Conservation (phyloP, 2,329 filamentous ascomycete genomes). For the Fusarium longipes region DNA sequence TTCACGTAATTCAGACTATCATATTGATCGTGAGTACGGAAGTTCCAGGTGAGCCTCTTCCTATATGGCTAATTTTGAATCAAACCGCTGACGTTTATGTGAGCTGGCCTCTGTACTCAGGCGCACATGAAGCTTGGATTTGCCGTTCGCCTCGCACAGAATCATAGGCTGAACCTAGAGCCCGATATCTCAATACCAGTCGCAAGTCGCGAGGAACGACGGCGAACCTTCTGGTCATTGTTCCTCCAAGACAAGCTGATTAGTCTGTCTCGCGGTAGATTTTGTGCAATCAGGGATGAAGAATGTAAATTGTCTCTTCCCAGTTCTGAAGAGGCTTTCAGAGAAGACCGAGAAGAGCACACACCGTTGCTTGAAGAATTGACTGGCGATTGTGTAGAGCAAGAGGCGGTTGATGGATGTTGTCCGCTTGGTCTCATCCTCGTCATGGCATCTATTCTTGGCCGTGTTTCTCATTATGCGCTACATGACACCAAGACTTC, state of each 20-base stretch:
- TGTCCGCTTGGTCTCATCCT: slow-evolving; percentile 2
- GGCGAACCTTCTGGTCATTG: slow-evolving; percentile 11
- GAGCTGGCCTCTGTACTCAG: slow-evolving; percentile 14
- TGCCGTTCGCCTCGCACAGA: slow-evolving; percentile 13
- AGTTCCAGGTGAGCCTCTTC: background rate
- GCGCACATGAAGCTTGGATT: slow-evolving; percentile 26
- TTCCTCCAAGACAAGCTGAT: slow-evolving; percentile 12
- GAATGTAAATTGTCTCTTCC: slow-evolving; percentile 10
- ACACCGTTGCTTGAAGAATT: background rate
- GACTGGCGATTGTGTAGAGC: background rate
- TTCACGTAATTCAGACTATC: slow-evolving; percentile 11
- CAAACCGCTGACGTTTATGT: background rate
- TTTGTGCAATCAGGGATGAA: slow-evolving; percentile 13
- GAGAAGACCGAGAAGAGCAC: background rate
- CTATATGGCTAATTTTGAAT: background rate
- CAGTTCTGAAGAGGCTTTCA: slow-evolving; percentile 6
- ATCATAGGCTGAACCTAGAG: slow-evolving; percentile 12
- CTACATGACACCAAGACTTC: background rate
- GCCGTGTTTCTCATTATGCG: slow-evolving; percentile 5
- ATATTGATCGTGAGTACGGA: slow-evolving; percentile 25
- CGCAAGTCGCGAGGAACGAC: background rate
- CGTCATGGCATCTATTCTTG: slow-evolving; percentile 16
- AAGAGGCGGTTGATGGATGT: slow-evolving; percentile 1
- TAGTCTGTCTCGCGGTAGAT: slow-evolving; percentile 14
- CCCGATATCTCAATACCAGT: background rate